These are phyloP conservation scores for Pulveroboletus sp. DNA, from an alignment of 768 basidiomycete species.

Conservation along the genomic window DNA sequence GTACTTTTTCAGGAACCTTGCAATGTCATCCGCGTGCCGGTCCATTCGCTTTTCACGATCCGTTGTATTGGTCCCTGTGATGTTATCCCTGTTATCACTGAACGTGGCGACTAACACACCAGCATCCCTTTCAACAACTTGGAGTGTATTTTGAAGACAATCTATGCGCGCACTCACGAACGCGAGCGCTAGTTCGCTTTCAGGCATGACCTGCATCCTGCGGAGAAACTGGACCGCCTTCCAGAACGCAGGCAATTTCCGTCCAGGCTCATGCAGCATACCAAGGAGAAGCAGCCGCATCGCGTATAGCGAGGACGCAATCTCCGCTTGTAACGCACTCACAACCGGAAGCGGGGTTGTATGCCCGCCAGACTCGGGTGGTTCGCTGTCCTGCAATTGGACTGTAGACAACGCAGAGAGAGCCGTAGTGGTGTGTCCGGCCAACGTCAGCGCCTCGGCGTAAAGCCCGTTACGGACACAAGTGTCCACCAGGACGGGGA, in stretches of 20 bases:
- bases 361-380: slow-evolving; percentile 43
- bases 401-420: slow-evolving; percentile 35
- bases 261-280: slow-evolving; percentile 73
- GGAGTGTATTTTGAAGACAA: slow-evolving; percentile 56
- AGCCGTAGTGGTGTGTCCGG: slow-evolving; percentile 60
- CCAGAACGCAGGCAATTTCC: slow-evolving; percentile 84
- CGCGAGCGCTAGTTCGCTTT: slow-evolving; percentile 75
- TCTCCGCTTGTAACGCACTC: slow-evolving; percentile 58
- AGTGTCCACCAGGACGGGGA: slow-evolving; percentile 86
- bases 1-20: slow-evolving; percentile 77
- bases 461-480: slow-evolving; percentile 93
- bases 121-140: slow-evolving; percentile 43
- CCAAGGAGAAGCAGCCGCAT: slow-evolving; percentile 78
- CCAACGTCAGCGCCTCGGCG: slow-evolving; percentile 83
- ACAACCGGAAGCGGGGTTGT: slow-evolving; percentile 22
- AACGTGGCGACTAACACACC: slow-evolving; percentile 31
- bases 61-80: slow-evolving; percentile 22
- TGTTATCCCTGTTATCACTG: slow-evolving; percentile 6
- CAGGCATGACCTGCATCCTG: slow-evolving; percentile 70
- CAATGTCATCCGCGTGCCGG: slow-evolving; percentile 64
- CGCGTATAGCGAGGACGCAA: slow-evolving; percentile 53
- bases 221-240: slow-evolving; percentile 86
- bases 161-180: slow-evolving; percentile 73
- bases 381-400: slow-evolving; percentile 32
- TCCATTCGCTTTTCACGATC: slow-evolving; percentile 44